Conservation (phyloP, 2,329 filamentous ascomycete genomes). For the Seiridium unicorne region DNA sequence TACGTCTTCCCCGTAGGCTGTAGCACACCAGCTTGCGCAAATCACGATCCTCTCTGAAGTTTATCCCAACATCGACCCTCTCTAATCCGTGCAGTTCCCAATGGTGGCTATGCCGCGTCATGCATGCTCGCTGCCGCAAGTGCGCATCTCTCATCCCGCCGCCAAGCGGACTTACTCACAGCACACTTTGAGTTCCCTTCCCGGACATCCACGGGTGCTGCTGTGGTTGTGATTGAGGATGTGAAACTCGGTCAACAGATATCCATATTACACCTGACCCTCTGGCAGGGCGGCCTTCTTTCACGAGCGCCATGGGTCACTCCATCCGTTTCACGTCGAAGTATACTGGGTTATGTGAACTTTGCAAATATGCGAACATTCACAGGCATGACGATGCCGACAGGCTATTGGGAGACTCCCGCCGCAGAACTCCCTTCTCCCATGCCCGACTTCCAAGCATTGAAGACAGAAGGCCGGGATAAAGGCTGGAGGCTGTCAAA, state of each 20-base stretch:
- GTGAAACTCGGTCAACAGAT: neutral
- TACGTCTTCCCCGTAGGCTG: neutral
- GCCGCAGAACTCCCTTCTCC: neutral
- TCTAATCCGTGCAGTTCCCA: neutral
- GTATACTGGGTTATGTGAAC: neutral
- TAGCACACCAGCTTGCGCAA: too few relatives aligned
- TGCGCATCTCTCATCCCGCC: neutral
- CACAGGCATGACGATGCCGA: neutral
- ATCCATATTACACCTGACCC: conserved; percentile 13
- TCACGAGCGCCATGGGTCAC: neutral
- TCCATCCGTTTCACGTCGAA: neutral
- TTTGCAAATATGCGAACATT: neutral
- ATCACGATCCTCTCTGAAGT: neutral
- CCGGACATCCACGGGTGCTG: neutral
- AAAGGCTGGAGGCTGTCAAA: neutral
- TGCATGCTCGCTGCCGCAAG: neutral
- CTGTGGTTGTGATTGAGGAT: neutral
- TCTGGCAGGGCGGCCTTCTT: conserved; percentile 19
- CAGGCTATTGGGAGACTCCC: neutral
- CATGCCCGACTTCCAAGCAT: neutral
- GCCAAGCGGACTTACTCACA: neutral
- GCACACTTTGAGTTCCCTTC: neutral
- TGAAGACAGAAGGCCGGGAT: neutral
- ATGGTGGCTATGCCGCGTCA: neutral
- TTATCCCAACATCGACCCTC: too few relatives aligned